Percentiles rank a stretch among this genome's conserved stretches.
phyloP scores from a whole-genome alignment of 1,284 basidiomycete genomes.

The Athelia psychrophila region DNA sequence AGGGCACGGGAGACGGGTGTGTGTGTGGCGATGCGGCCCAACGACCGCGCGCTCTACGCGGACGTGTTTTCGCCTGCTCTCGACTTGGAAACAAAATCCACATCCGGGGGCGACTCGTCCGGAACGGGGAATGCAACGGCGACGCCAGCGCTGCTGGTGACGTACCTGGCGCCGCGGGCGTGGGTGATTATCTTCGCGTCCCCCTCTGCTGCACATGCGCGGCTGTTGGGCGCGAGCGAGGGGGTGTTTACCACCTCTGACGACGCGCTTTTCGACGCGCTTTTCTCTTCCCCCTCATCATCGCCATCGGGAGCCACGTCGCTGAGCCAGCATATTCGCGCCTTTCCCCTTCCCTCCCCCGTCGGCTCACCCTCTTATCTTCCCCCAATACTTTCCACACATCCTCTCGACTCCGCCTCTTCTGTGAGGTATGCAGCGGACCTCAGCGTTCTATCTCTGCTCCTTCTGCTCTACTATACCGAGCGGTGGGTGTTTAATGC shows the following conservation, averaged over 20 bases:
- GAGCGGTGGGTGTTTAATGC: constrained; percentile 36
- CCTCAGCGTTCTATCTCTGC: constrained; percentile 20
- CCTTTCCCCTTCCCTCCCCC: constrained; percentile 17
- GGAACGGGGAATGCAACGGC: constrained; percentile 6
- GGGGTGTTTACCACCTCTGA: background rate
- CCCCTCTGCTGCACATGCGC: constrained; percentile 41
- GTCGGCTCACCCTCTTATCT: background rate
- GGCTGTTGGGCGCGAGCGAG: constrained; percentile 25
- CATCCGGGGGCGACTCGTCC: background rate
- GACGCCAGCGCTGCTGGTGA: constrained; percentile 34
- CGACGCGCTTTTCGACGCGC: constrained; percentile 1
- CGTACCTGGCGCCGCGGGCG: constrained; percentile 48
- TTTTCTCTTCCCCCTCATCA: constrained; percentile 28
- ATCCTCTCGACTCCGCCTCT: constrained; percentile 23
- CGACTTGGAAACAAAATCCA: constrained; percentile 15
- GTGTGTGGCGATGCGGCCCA: too few relatives aligned
- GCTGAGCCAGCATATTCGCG: constrained; percentile 1
- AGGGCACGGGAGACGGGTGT: constrained; percentile 26
- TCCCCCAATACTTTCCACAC: constrained; percentile 22
- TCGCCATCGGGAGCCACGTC: too few relatives aligned
- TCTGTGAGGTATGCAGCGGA: constrained; percentile 1
- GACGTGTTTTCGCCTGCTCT: too few relatives aligned
- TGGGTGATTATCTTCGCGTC: constrained; percentile 50
- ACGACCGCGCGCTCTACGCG: too few relatives aligned
- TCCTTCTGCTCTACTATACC: constrained; percentile 27